A percentile compares a stretch with the other conserved stretches of the same genome.
phyloP scores from a whole-genome alignment of 192 early-diverging fungal species.

The Umbelopsis isabellina region DNA sequence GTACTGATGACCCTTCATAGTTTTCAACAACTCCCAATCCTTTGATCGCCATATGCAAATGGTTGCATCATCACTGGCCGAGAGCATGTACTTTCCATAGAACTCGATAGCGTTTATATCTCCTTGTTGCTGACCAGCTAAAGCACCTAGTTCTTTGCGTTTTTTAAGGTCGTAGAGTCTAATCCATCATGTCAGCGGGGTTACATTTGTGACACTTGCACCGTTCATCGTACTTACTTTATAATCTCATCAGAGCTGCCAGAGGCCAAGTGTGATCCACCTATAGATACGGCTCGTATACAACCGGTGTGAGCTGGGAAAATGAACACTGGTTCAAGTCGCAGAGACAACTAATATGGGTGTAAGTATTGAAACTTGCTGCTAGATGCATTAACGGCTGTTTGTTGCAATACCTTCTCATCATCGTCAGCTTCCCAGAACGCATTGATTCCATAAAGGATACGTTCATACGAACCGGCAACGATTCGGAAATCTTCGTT shows the following conservation, averaged over 20 bases:
- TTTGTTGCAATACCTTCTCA: constrained; percentile 5
- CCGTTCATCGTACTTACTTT: constrained; percentile 44
- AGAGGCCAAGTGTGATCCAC: constrained; percentile 83
- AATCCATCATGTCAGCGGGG: neutral
- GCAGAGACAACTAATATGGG: constrained; percentile 31
- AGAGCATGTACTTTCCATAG: constrained; percentile 84
- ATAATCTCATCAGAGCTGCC: constrained; percentile 97
- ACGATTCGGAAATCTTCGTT: constrained; percentile 63
- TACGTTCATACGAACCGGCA: constrained; percentile 93
- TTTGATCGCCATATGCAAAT: constrained; percentile 90
- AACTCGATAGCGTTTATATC: constrained; percentile 88
- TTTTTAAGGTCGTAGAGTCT: constrained; percentile 84
- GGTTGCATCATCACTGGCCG: constrained; percentile 86
- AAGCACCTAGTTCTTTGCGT: constrained; percentile 86
- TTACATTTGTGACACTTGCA: neutral
- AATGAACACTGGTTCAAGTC: constrained; percentile 82
- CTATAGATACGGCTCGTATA: constrained; percentile 86
- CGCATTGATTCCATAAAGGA: constrained; percentile 92
- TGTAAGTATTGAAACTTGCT: no score
- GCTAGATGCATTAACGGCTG: neutral
- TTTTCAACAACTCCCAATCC: constrained; percentile 96
- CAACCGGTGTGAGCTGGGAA: constrained; percentile 94
- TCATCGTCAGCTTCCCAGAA: constrained; percentile 49
- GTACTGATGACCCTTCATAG: constrained; percentile 77
- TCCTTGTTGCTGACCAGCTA: constrained; percentile 87